Evolutionary conservation across 768 basidiomycete genomes (phyloP).

Genomic region (Lactarius quietus): DNA sequence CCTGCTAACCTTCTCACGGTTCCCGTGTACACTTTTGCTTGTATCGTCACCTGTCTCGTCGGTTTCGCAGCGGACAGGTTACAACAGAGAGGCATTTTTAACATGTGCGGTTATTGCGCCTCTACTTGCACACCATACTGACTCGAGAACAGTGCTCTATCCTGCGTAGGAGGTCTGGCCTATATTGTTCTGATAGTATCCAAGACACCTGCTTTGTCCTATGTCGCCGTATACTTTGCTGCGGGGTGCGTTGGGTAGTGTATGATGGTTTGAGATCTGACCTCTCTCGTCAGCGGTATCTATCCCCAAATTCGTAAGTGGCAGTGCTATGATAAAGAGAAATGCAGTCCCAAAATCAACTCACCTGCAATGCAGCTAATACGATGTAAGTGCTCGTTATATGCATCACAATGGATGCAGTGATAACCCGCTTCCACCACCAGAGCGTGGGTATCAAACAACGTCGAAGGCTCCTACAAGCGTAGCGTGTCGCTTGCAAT

Average conservation of each 20-base stretch:
- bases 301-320: slow-evolving; percentile 68
- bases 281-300: slow-evolving; percentile 49
- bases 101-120: slow-evolving; percentile 46
- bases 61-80: slow-evolving; percentile 61
- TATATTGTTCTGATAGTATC: slow-evolving; percentile 70
- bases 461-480: slow-evolving; percentile 73
- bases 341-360: background rate
- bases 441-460: slow-evolving; percentile 60
- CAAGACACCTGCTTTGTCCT: slow-evolving; percentile 58
- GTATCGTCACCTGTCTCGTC: slow-evolving; percentile 59
- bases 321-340: background rate
- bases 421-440: slow-evolving; percentile 5
- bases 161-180: slow-evolving; percentile 46
- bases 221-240: slow-evolving; percentile 69
- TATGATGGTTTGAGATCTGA: slow-evolving; percentile 8
- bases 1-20: slow-evolving; percentile 74
- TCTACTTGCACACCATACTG: slow-evolving; percentile 4
- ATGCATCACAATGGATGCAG: background rate
- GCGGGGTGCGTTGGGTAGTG: slow-evolving; percentile 46
- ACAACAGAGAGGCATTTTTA: slow-evolving; percentile 58
- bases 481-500: slow-evolving; percentile 68
- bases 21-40: slow-evolving; percentile 70
- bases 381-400: slow-evolving; percentile 42
- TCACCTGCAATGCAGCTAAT: slow-evolving; percentile 43
- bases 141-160: background rate